phyloP scores from a whole-genome alignment of 495 filamentous ascomycete species.

The Extremus antarcticus region DNA sequence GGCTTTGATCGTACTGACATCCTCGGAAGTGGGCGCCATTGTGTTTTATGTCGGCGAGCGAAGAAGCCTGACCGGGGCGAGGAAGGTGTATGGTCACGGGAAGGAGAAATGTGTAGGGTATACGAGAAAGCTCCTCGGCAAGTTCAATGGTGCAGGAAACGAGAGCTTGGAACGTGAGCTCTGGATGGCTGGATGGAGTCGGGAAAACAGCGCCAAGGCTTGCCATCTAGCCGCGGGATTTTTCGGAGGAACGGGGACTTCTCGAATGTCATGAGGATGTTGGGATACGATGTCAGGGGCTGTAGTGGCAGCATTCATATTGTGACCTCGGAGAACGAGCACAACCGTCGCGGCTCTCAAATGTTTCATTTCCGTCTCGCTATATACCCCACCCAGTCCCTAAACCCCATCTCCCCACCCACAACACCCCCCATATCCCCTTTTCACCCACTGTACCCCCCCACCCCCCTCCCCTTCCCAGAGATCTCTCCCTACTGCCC shows the following conservation, averaged over 20 bases:
- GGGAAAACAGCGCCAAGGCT: not conserved
- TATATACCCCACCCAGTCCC: no score
- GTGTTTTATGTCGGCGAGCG: not conserved
- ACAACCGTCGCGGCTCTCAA: not conserved
- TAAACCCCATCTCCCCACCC: no score
- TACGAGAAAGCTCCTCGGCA: no score
- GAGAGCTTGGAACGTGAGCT: no score
- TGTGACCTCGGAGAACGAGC: not conserved
- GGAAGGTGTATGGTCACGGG: not conserved
- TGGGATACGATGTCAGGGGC: not conserved
- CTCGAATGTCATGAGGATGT: not conserved
- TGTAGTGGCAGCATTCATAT: not conserved
- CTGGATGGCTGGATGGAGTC: no score
- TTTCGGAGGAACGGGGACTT: not conserved
- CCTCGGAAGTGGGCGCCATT: slow-evolving; percentile 30
- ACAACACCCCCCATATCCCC: not conserved
- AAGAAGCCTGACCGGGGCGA: not conserved
- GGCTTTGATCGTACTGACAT: slow-evolving; percentile 31
- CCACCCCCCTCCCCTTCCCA: not conserved
- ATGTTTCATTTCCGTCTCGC: no score
- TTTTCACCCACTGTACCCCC: not conserved
- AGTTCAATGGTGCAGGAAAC: no score
- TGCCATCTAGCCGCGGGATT: not conserved
- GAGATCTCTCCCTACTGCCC: not conserved
- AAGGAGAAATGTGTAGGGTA: not conserved